Conservation (phyloP, 495 filamentous ascomycete genomes). For the Sporormia fimetaria region DNA sequence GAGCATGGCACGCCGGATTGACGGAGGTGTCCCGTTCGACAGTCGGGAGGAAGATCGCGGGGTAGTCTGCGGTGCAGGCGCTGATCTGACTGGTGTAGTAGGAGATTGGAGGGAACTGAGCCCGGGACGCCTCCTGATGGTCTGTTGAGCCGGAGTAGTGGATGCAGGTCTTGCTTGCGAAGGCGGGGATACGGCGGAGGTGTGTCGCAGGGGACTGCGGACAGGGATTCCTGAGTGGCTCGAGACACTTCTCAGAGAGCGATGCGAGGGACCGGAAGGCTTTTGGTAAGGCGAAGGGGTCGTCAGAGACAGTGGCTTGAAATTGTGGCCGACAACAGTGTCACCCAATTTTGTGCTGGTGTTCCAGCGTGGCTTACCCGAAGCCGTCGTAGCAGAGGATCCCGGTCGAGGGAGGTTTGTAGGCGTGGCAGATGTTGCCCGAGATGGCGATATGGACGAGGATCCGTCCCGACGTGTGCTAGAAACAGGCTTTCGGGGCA, state of each 20-base stretch:
- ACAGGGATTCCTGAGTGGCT: conserved; percentile 24
- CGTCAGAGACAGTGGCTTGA: conserved; percentile 51
- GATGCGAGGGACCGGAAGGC: neutral
- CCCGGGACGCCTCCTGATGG: conserved; percentile 6
- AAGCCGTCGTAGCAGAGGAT: conserved; percentile 24
- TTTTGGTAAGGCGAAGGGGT: conserved; percentile 48
- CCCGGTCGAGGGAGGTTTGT: conserved; percentile 11
- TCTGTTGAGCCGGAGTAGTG: conserved; percentile 18
- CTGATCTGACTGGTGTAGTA: conserved; percentile 10
- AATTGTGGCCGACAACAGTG: conserved; percentile 56
- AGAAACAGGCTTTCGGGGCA: conserved; percentile 34
- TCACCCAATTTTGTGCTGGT: conserved; percentile 57
- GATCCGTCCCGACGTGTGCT: too few species aligned
- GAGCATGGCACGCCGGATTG: conserved; percentile 2
- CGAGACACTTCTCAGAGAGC: conserved; percentile 18
- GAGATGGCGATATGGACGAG: conserved; percentile 25
- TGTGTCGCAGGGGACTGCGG: conserved; percentile 18
- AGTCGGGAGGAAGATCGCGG: conserved; percentile 7
- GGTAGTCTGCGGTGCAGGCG: conserved; percentile 1
- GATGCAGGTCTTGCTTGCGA: conserved; percentile 11
- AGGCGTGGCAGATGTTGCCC: conserved; percentile 23
- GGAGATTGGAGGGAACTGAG: conserved; percentile 16
- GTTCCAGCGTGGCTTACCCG: conserved; percentile 71
- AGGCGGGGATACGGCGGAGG: conserved; percentile 14
- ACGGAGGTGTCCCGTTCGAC: conserved; percentile 1